These are phyloP conservation scores for Hypoxylon cercidicola DNA, from an alignment of 495 filamentous ascomycete species.

Conservation along the genomic window DNA sequence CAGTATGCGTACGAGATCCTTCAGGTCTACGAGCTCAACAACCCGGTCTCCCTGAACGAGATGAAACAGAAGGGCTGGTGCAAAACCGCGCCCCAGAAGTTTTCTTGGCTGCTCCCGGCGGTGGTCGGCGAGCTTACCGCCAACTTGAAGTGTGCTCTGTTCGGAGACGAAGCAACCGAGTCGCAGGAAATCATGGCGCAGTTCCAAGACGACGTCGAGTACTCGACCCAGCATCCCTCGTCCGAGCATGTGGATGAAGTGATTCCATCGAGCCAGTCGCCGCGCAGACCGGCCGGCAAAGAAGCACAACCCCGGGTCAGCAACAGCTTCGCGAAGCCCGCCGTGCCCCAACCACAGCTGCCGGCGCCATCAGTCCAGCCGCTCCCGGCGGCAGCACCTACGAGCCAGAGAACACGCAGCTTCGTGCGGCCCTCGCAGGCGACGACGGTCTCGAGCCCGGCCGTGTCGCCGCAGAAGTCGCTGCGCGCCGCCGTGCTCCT, in stretches of 20 bases:
- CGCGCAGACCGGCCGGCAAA: conserved; percentile 25
- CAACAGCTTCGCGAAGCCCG: conserved; percentile 29
- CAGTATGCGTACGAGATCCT: conserved; percentile 59
- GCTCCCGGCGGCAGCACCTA: conserved; percentile 13
- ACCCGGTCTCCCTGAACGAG: conserved; percentile 54
- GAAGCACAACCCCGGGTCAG: conserved; percentile 1
- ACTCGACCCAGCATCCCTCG: conserved; percentile 51
- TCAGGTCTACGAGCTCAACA: conserved; percentile 63
- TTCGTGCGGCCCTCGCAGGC: conserved; percentile 55
- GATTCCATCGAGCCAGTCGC: conserved; percentile 48
- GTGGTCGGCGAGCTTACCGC: conserved; percentile 57
- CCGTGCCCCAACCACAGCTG: conserved; percentile 17
- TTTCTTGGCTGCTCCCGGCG: conserved; percentile 55
- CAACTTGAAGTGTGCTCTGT: conserved; percentile 56
- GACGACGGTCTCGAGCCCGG: conserved; percentile 55
- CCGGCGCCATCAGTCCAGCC: conserved; percentile 15
- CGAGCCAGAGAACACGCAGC: conserved; percentile 20
- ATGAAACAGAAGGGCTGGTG: conserved; percentile 58
- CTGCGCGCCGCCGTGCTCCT: conserved; percentile 33
- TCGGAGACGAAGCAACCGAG: conserved; percentile 46
- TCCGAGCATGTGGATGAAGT: conserved; percentile 39
- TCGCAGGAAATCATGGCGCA: conserved; percentile 62
- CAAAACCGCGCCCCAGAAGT: conserved; percentile 50
- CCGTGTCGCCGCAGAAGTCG: conserved; percentile 44
- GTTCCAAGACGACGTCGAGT: conserved; percentile 54